These are phyloP conservation scores for Pichia sp. DNA, from an alignment of 1,139 yeast species.

Conservation along the genomic window DNA sequence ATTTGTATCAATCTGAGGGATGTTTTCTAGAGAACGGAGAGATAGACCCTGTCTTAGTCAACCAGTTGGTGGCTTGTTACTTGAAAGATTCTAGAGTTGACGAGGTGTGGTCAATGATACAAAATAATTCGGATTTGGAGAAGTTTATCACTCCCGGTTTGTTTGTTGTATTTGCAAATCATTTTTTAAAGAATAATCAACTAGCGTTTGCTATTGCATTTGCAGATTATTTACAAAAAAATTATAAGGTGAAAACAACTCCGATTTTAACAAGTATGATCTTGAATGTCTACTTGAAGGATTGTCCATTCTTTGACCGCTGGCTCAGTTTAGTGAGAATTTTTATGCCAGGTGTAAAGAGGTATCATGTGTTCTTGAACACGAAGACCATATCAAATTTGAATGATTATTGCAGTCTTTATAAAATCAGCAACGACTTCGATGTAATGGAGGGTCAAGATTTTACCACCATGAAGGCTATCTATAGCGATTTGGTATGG, in stretches of 20 bases:
- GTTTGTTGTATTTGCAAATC: constrained; percentile 19
- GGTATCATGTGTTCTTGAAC: constrained; percentile 14
- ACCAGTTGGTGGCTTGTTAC: constrained; percentile 22
- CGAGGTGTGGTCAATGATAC: constrained; percentile 22
- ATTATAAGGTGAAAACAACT: constrained; percentile 11
- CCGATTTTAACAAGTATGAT: constrained; percentile 20
- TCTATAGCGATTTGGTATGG: constrained; percentile 23
- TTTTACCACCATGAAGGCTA: constrained; percentile 9
- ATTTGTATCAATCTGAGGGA: constrained; percentile 16
- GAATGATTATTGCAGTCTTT: constrained; percentile 23
- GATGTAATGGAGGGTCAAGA: constrained; percentile 4
- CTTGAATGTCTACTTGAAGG: constrained; percentile 18
- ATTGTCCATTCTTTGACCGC: constrained; percentile 23
- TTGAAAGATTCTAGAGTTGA: constrained; percentile 15
- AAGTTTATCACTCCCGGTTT: constrained; percentile 17
- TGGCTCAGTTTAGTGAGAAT: constrained; percentile 24
- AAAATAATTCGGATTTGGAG: neutral
- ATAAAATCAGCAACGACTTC: constrained; percentile 19
- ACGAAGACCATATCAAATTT: constrained; percentile 14
- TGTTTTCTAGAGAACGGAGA: constrained; percentile 5
- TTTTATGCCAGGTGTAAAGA: constrained; percentile 5
- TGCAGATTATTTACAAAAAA: constrained; percentile 15
- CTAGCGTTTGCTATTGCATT: constrained; percentile 26
- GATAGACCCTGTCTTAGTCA: constrained; percentile 16
- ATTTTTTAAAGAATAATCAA: constrained; percentile 22